These are phyloP conservation scores for Pythium biforme DNA, from an alignment of 352 stramenopile species.

Conservation along the genomic window DNA sequence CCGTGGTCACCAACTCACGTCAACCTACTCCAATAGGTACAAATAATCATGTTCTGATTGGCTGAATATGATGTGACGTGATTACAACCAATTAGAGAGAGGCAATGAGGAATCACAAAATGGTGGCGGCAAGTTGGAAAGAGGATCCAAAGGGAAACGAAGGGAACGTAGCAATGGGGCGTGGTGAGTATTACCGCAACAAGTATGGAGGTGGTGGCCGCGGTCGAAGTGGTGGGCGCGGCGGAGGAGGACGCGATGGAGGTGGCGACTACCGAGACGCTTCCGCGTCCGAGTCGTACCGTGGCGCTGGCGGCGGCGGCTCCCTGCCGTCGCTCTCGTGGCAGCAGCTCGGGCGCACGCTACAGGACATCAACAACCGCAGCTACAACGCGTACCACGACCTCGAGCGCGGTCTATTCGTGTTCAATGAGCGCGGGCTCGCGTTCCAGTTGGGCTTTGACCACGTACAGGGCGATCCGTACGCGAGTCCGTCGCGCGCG, in stretches of 20 bases:
- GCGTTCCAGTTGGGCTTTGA: slow-evolving; percentile 89
- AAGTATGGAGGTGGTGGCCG: slow-evolving; percentile 75
- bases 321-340: slow-evolving; percentile 32
- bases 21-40: background rate
- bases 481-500: slow-evolving; percentile 92
- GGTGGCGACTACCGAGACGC: background rate
- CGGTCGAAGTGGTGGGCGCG: slow-evolving; percentile 11
- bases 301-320: slow-evolving; percentile 9
- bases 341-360: slow-evolving; percentile 42
- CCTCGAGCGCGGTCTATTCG: slow-evolving; percentile 54
- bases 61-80: background rate
- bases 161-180: slow-evolving; percentile 43
- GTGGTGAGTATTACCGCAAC: slow-evolving; percentile 88
- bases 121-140: background rate
- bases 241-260: slow-evolving; percentile 1
- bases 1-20: background rate
- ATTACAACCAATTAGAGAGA: slow-evolving; percentile 6
- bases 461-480: slow-evolving; percentile 94
- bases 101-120: background rate
- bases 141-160: background rate
- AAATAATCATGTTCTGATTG: slow-evolving; percentile 1
- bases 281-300: background rate
- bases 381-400: slow-evolving; percentile 89
- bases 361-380: slow-evolving; percentile 58
- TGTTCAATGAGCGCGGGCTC: slow-evolving; percentile 31